Evolutionary conservation across 2,329 filamentous ascomycete species (phyloP).

Genomic region (Sarocladium kiliense): DNA sequence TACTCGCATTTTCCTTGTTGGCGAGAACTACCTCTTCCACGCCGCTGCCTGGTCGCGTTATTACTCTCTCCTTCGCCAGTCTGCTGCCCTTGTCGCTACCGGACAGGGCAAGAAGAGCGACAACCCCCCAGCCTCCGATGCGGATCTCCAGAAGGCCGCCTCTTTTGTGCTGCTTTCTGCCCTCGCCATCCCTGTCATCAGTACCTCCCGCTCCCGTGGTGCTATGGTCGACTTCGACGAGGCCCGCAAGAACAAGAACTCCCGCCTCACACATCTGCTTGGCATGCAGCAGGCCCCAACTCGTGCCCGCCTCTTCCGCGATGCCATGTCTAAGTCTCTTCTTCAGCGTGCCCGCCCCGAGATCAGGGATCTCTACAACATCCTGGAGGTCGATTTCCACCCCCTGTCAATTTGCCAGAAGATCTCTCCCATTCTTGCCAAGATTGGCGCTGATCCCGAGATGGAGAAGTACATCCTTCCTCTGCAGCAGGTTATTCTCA

Average conservation of each 20-base stretch:
- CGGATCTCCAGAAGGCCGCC: slow-evolving; percentile 87
- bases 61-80: slow-evolving; percentile 93
- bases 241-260: slow-evolving; percentile 98
- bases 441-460: slow-evolving; percentile 90
- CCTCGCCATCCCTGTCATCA: slow-evolving; percentile 97
- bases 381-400: slow-evolving; percentile 98
- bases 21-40: slow-evolving; percentile 99
- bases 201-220: slow-evolving; percentile 91
- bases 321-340: slow-evolving; percentile 90
- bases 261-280: slow-evolving; percentile 88
- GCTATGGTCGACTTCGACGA: slow-evolving; percentile 96
- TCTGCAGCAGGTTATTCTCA: slow-evolving; percentile 97
- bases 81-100: slow-evolving; percentile 72
- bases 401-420: slow-evolving; percentile 98
- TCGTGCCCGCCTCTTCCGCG: slow-evolving; percentile 87
- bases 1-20: slow-evolving; percentile 95
- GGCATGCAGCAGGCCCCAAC: slow-evolving; percentile 89
- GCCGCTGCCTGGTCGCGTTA: slow-evolving; percentile 96
- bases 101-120: slow-evolving; percentile 91
- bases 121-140: slow-evolving; percentile 83
- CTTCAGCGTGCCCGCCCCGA: slow-evolving; percentile 89
- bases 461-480: slow-evolving; percentile 97
- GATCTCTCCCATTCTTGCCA: slow-evolving; percentile 89
- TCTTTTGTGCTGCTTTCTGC: slow-evolving; percentile 95
- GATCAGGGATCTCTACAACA: slow-evolving; percentile 96